Evolutionary conservation across 1,284 basidiomycete genomes (phyloP), one percentile per base, ranked within the genome.

Genomic region (Xanthoconium separans): DNA sequence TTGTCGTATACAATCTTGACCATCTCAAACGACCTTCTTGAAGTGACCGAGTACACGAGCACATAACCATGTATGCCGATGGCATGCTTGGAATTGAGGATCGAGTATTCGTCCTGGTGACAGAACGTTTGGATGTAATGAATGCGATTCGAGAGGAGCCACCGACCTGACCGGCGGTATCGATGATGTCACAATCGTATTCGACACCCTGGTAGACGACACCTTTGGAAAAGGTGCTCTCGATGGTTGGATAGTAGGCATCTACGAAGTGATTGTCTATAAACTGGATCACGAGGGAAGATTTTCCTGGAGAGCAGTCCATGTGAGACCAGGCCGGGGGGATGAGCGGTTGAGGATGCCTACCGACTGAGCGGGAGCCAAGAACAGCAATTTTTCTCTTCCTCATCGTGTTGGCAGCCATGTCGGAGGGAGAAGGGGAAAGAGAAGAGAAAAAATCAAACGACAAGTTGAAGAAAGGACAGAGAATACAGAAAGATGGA

Each of bases 161-260:
- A 53, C 67, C 12, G 48, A 69, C 88, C 83, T 99, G 95, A 46
- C 97, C 97, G 52, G 97, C 97, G 56, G 95, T 98, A 75, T 99
- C 97, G 69, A 99, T 93, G 76, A 99, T 98, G 77, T 98, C 95
- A 77, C 93, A 94, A 61, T 93, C 85, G 69, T 93, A 98, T 61
- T 95, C 89, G 43, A 83, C 78, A 51, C 93, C 93, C 57, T 91
- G 89, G 77, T 89, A 85, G 61, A 82, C 83, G 73, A 98, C 83
- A 45, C 79, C 82, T 80, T 97, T 98, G 60, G 85, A 81, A 70
- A 92, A 92, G 43, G 90, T 93, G 63, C 81, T 85, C 73, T 98
- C 95, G 70, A 98, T 98, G 57, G 95, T 98, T 20, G 95, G 95
- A 73, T 94, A 96, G 80, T 98, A 93, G 22, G 84, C 81, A 57